These are phyloP conservation scores for Oryza glaberrima DNA, from an alignment of 176 grass and related monocot species.

Conservation along the genomic window DNA sequence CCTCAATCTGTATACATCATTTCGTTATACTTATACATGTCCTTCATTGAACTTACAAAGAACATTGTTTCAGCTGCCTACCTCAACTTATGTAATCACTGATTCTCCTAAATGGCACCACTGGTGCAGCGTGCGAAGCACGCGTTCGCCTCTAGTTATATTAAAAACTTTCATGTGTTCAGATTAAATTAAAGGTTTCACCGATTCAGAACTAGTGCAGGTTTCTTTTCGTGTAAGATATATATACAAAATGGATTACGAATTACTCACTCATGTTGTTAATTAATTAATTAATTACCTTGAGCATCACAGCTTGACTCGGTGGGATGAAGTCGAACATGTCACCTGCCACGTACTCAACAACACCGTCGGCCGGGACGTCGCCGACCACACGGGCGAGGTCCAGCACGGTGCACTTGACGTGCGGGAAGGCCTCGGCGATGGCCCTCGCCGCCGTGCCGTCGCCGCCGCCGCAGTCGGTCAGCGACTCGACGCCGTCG, in stretches of 20 bases:
- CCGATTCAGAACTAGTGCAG: too few relatives aligned
- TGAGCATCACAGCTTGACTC: conserved; percentile 44
- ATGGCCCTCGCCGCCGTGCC: conserved; percentile 29
- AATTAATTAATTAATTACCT: conserved; percentile 17
- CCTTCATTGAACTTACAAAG: too few relatives aligned
- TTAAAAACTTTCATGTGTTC: too few relatives aligned
- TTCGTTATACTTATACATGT: too few relatives aligned
- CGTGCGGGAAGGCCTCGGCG: conserved; percentile 8
- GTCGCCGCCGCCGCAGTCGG: conserved; percentile 29
- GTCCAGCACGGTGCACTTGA: conserved; percentile 54
- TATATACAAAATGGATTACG: background rate
- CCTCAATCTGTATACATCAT: too few relatives aligned
- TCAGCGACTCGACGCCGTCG: conserved; percentile 21
- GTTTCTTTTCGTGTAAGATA: too few relatives aligned
- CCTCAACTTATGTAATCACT: too few relatives aligned
- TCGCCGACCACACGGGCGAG: conserved; percentile 28
- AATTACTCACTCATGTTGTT: background rate
- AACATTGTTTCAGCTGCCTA: too few relatives aligned
- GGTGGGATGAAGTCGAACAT: conserved; percentile 53
- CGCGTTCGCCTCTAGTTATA: too few relatives aligned
- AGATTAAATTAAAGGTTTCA: too few relatives aligned
- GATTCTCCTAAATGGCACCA: too few relatives aligned
- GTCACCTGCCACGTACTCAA: conserved; percentile 33
- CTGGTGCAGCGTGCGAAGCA: too few relatives aligned
- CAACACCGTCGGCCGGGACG: background rate